Percentiles rank a stretch among this genome's conserved stretches.
These are phyloP conservation scores for Trichosporon asahii DNA, from an alignment of 1,284 basidiomycete species.

Conservation along the genomic window DNA sequence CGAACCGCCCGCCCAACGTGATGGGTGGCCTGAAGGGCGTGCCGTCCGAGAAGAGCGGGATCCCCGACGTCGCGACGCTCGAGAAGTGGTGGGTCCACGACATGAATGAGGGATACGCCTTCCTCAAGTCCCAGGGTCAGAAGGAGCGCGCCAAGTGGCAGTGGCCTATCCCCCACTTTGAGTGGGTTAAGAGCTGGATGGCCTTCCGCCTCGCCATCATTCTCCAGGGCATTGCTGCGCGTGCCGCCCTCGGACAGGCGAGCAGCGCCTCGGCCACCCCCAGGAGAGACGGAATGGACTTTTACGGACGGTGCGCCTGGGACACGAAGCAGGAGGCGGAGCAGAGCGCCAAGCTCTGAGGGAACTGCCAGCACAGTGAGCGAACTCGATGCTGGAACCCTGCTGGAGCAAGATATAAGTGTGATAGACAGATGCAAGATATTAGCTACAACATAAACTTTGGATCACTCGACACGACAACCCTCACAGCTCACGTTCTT, in stretches of 20 bases:
- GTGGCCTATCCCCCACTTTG: conserved; percentile 42
- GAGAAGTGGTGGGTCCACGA: conserved; percentile 56
- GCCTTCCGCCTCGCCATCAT: conserved; percentile 71
- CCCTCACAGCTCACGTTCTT: neutral
- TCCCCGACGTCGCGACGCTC: conserved; percentile 65
- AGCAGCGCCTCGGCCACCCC: conserved; percentile 69
- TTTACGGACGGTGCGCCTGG: conserved; percentile 64
- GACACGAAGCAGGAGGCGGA: conserved; percentile 57
- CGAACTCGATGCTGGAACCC: no score
- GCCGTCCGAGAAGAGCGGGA: conserved; percentile 58
- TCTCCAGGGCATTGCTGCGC: conserved; percentile 87
- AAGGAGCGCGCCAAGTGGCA: conserved; percentile 29
- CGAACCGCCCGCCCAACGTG: conserved; percentile 8
- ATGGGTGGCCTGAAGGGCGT: conserved; percentile 62
- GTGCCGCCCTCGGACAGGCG: conserved; percentile 77
- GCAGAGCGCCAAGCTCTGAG: conserved; percentile 38
- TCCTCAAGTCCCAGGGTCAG: conserved; percentile 23
- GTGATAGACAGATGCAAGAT: conserved; percentile 1
- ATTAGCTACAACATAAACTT: neutral
- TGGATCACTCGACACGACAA: neutral
- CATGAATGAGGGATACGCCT: conserved; percentile 41
- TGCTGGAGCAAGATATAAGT: neutral
- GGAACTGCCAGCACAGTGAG: neutral
- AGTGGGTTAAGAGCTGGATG: conserved; percentile 43
- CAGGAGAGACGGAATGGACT: conserved; percentile 59